These are phyloP conservation scores for Macadamia tetraphylla DNA, from an alignment of 164 flowering plant species.

Conservation along the genomic window DNA sequence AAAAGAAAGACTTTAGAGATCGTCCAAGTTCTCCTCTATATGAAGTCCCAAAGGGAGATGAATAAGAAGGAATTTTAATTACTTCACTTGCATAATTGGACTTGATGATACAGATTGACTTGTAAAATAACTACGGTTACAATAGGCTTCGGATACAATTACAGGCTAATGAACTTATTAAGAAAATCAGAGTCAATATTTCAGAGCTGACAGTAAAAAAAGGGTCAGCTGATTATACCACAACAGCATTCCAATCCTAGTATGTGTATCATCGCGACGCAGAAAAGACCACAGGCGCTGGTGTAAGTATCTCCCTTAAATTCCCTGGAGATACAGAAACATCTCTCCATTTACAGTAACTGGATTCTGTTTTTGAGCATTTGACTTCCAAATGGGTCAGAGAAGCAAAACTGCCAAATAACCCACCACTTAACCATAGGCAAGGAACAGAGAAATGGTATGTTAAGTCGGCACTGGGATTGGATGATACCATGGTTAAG, in stretches of 20 bases:
- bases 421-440: neutral
- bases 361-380: neutral
- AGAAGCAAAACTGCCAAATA: constrained; percentile 10
- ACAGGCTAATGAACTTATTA: too few species aligned
- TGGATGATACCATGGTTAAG: too few species aligned
- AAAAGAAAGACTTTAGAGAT: too few species aligned
- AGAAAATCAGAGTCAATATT: too few species aligned
- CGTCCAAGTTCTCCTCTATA: too few species aligned
- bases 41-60: too few species aligned
- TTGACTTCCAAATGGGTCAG: constrained; percentile 7
- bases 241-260: too few species aligned
- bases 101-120: too few species aligned
- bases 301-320: neutral
- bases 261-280: neutral
- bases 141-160: too few species aligned
- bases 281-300: neutral
- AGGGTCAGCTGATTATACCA: neutral
- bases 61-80: too few species aligned
- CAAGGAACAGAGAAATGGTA: neutral
- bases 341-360: constrained; percentile 3
- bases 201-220: neutral
- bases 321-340: neutral
- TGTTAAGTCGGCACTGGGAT: neutral
- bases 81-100: too few species aligned
- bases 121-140: too few species aligned